Evolutionary conservation across 2,329 filamentous ascomycete species (phyloP).

Genomic region (Aspergillus sclerotialis): DNA sequence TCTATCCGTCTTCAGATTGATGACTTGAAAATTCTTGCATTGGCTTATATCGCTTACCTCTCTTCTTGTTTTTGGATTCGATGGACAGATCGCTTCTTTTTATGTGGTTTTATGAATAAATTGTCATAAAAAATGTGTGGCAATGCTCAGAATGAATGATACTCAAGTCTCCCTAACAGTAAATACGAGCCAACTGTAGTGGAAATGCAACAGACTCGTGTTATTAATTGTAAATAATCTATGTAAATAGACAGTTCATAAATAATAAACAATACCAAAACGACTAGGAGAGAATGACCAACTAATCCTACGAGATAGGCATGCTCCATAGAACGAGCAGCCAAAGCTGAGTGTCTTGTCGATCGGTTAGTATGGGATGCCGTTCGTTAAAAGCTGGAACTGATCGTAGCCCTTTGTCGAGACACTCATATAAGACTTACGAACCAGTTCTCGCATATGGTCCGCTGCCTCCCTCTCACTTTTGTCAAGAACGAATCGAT

Average conservation of each 20-base stretch:
- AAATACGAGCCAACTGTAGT: too few species aligned
- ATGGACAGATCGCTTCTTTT: background rate
- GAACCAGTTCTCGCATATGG: constrained; percentile 82
- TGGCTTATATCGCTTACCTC: background rate
- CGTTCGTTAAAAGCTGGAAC: constrained; percentile 95
- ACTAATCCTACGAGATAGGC: background rate
- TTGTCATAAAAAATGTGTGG: background rate
- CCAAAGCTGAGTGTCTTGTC: too few species aligned
- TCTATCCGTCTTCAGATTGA: too few species aligned
- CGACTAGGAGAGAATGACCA: background rate
- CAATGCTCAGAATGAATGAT: background rate
- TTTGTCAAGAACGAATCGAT: constrained; percentile 88
- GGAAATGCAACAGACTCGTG: too few species aligned
- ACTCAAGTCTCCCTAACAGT: too few species aligned
- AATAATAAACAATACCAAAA: too few species aligned
- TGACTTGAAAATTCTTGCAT: too few species aligned
- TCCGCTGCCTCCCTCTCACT: constrained; percentile 89
- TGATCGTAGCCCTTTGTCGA: constrained; percentile 95
- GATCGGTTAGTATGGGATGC: constrained; percentile 72
- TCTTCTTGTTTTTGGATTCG: background rate
- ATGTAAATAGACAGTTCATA: too few species aligned
- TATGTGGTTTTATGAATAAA: background rate
- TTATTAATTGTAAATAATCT: too few species aligned
- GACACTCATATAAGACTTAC: constrained; percentile 83
- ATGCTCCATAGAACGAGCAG: background rate